These are phyloP conservation scores for Hypoxylon sp. DNA, from an alignment of 2,329 filamentous ascomycete species.

Conservation along the genomic window DNA sequence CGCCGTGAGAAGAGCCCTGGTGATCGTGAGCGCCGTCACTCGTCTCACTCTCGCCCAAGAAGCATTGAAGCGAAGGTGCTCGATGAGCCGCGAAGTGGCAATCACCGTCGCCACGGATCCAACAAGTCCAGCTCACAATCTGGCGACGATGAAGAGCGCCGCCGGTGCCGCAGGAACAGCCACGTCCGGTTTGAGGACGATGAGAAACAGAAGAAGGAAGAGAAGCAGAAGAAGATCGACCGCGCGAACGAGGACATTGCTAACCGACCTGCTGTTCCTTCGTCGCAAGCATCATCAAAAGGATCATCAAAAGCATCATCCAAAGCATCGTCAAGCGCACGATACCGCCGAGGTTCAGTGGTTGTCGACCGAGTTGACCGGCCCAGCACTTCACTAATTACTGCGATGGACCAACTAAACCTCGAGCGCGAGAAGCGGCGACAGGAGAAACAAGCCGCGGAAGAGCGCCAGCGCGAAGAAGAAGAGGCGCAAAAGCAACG, in stretches of 20 bases:
- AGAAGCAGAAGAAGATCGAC: constrained; percentile 52
- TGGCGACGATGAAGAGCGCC: constrained; percentile 44
- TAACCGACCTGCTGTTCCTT: constrained; percentile 50
- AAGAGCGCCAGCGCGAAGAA: constrained; percentile 48
- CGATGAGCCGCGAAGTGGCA: constrained; percentile 48
- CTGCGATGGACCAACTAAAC: constrained; percentile 49
- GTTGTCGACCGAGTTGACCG: constrained; percentile 48
- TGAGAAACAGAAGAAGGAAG: constrained; percentile 48
- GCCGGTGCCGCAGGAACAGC: constrained; percentile 46
- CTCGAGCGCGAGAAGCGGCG: constrained; percentile 46
- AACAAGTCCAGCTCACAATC: constrained; percentile 48
- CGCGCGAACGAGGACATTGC: constrained; percentile 58
- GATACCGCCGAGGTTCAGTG: constrained; percentile 50
- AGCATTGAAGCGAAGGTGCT: constrained; percentile 55
- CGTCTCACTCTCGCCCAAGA: constrained; percentile 46
- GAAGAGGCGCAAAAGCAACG: constrained; percentile 55
- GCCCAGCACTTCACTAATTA: constrained; percentile 13
- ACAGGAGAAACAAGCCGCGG: constrained; percentile 48
- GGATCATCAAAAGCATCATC: too few relatives aligned
- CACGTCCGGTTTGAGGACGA: constrained; percentile 47
- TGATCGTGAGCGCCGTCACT: constrained; percentile 40
- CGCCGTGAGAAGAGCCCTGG: constrained; percentile 41
- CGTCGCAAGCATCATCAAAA: constrained; percentile 38
- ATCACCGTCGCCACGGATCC: constrained; percentile 54
- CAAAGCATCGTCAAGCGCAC: constrained; percentile 43